phyloP scores from a whole-genome alignment of 106 monocot species.

The Chionographis japonica region DNA sequence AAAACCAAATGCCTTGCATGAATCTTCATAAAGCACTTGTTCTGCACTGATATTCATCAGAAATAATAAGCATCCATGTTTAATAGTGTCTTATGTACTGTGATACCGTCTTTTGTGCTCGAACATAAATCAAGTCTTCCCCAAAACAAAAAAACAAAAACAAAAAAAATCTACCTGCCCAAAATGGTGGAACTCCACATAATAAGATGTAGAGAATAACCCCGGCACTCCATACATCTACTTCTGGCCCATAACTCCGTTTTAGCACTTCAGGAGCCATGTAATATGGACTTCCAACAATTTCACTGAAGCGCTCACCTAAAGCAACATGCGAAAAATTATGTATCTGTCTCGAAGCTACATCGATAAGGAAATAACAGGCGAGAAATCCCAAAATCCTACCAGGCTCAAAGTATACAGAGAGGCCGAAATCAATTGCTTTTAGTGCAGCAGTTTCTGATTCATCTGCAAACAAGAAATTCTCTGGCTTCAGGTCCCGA shows the following conservation, averaged over 20 bases:
- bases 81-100: too few relatives aligned
- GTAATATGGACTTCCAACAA: conserved; percentile 65
- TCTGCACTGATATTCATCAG: too few relatives aligned
- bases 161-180: conserved; percentile 43
- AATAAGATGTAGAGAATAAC: conserved; percentile 63
- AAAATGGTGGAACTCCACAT: conserved; percentile 67
- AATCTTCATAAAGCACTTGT: too few relatives aligned
- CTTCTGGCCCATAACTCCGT: conserved; percentile 53
- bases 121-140: too few relatives aligned
- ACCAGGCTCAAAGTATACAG: conserved; percentile 58
- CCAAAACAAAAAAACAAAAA: background rate
- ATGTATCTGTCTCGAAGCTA: too few relatives aligned
- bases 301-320: conserved; percentile 49
- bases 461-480: conserved; percentile 48
- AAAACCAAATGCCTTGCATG: too few relatives aligned
- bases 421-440: conserved; percentile 66
- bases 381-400: background rate
- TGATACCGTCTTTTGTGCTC: too few relatives aligned
- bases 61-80: too few relatives aligned
- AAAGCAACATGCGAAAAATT: background rate
- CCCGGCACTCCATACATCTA: conserved; percentile 64
- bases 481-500: conserved; percentile 68
- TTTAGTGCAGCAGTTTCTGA: conserved; percentile 47
- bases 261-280: conserved; percentile 69
- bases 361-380: too few relatives aligned